Conservation (phyloP, 805 yeast genomes). For the Blastobotrys chiropterorum region DNA sequence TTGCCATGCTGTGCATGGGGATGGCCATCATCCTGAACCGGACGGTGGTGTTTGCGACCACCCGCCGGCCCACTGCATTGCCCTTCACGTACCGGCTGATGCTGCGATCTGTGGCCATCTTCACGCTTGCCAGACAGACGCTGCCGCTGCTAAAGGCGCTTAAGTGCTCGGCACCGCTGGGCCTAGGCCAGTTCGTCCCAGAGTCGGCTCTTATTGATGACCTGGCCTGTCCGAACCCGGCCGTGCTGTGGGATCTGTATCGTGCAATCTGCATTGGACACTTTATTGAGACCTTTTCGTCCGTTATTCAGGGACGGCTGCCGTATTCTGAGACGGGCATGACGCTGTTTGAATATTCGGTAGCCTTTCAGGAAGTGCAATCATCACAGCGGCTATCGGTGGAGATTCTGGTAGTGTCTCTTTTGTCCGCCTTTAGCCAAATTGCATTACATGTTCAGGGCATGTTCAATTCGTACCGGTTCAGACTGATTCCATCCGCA, state of each 20-base stretch:
- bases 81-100: constrained; percentile 31
- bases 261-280: constrained; percentile 53
- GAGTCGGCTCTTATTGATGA: constrained; percentile 6
- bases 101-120: constrained; percentile 37
- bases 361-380: constrained; percentile 70
- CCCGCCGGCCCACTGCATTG: constrained; percentile 37
- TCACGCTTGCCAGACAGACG: constrained; percentile 30
- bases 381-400: constrained; percentile 44
- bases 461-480: constrained; percentile 44
- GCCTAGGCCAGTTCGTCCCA: constrained; percentile 5
- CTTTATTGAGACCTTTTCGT: constrained; percentile 58
- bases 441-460: constrained; percentile 59
- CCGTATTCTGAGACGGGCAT: constrained; percentile 63
- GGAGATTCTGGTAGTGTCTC: constrained; percentile 45
- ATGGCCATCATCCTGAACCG: constrained; percentile 55
- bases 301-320: constrained; percentile 48
- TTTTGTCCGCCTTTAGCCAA: constrained; percentile 55
- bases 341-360: constrained; percentile 67
- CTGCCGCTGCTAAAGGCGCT: constrained; percentile 34
- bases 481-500: constrained; percentile 58
- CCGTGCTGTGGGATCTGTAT: constrained; percentile 53
- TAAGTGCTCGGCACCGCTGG: constrained; percentile 25
- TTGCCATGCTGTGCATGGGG: constrained; percentile 41
- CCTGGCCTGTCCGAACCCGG: constrained; percentile 40
- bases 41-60: constrained; percentile 51